phyloP scores from a whole-genome alignment of 2,329 filamentous ascomycete genomes.

The Botrytis fabae region DNA sequence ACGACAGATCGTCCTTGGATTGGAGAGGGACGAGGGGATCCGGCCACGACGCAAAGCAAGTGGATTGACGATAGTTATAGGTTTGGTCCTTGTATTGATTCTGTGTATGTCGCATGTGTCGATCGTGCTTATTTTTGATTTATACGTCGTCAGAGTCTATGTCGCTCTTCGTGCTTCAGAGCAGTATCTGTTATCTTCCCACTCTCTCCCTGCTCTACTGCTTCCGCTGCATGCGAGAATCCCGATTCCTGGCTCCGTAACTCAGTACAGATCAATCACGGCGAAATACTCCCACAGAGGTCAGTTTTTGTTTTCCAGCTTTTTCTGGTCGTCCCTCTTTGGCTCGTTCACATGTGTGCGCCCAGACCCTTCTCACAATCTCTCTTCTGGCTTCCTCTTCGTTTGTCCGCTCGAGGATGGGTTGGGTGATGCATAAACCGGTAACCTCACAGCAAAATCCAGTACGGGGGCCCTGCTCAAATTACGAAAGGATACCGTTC shows the following conservation, averaged over 20 bases:
- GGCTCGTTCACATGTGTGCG: neutral
- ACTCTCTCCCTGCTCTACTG: neutral
- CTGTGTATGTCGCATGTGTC: neutral
- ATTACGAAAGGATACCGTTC: neutral
- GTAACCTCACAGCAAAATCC: slow-evolving; percentile 9
- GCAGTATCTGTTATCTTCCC: neutral
- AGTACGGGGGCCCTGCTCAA: slow-evolving; percentile 16
- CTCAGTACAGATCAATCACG: neutral
- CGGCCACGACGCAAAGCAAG: neutral
- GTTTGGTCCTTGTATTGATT: neutral
- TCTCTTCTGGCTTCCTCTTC: slow-evolving; percentile 3
- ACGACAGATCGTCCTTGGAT: neutral
- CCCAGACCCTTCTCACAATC: neutral
- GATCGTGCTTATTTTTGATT: neutral
- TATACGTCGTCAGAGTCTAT: neutral
- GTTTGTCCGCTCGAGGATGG: slow-evolving; percentile 7
- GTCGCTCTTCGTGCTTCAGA: neutral
- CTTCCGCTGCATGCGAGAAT: neutral
- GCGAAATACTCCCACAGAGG: neutral
- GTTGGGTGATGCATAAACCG: slow-evolving; percentile 9
- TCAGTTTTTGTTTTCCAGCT: too few species aligned
- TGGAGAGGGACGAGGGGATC: neutral
- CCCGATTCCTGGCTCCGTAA: neutral
- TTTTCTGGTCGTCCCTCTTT: neutral
- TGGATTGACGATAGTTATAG: neutral